Evolutionary conservation across 1,139 yeast species (phyloP), one percentile per base, ranked within the genome.

Genomic region (Saccharomycopsis phalli): DNA sequence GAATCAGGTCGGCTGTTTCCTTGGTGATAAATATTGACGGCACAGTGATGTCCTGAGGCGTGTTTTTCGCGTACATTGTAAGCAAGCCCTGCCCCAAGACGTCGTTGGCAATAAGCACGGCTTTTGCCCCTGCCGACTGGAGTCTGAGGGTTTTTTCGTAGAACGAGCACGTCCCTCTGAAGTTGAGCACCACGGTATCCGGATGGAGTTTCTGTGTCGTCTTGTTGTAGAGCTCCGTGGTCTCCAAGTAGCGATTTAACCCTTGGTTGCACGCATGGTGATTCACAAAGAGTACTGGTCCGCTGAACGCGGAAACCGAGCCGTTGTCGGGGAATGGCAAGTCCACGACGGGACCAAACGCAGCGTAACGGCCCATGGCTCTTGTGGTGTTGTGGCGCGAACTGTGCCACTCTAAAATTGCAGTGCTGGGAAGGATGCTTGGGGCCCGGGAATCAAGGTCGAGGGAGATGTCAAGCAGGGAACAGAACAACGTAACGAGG

Each of bases 51-150:
- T 38, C 36, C n/a, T 28, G 38, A n/a, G 38, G 36, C 2, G 25
- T 26, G 16, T 28, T 34, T 17, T 42, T 42, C 4, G 47, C 32
- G 20, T 30, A 42, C 47, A 44, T 44, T 17, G 45, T 40, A 2
- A 44, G 18, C 18, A 44, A 30, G 4, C 45, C 45, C 19, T 34
- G 30, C 4, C 32, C 36, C 21, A n/a, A 19, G 13, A 36, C 38
- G 25, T 44, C 42, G 30, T 44, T 44, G n/a, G 43, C 47, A 29
- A 44, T 42, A n/a, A 44, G 21, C 7, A 42, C 45, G 4, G 43
- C 37, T 20, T 38, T 38, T 10, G 40, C 46, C 2, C 41, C 42
- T 2, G 19, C 17, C 10, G 23, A 18, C 21, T 44, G 47, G 19
- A 44, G 32, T 21, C 42, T 41, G 13, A 19, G 29, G 10, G 42